These are phyloP conservation scores for Komagataella populi DNA, from an alignment of 805 yeast species.

Conservation along the genomic window DNA sequence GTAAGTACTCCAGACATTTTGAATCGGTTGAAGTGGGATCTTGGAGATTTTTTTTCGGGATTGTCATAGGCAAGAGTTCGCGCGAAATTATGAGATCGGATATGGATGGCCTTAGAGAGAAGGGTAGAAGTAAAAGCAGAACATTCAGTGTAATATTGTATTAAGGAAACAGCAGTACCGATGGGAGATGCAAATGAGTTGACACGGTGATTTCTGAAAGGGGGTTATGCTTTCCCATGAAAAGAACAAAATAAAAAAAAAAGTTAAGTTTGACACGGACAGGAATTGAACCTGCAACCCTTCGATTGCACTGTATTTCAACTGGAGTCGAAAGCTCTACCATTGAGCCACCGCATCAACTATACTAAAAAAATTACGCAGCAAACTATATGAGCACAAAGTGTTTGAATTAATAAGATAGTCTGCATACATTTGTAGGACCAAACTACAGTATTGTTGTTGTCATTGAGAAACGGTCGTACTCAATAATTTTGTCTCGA, in stretches of 20 bases:
- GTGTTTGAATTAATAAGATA: too few relatives aligned
- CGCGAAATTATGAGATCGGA: not conserved
- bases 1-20: conserved; percentile 7
- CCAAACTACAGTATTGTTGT: too few relatives aligned
- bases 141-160: too few relatives aligned
- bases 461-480: too few relatives aligned
- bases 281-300: conserved; percentile 84
- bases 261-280: conserved; percentile 49
- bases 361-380: not conserved
- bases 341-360: conserved; percentile 46
- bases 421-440: too few relatives aligned
- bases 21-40: not conserved
- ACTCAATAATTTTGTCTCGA: too few relatives aligned
- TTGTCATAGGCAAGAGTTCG: too few relatives aligned
- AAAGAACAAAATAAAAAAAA: conserved; percentile 10
- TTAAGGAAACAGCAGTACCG: too few relatives aligned
- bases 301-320: conserved; percentile 40
- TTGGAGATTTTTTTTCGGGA: not conserved
- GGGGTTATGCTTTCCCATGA: not conserved
- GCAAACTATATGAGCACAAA: too few relatives aligned
- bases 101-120: not conserved
- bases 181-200: too few relatives aligned
- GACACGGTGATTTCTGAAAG: too few relatives aligned
- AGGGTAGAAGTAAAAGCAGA: not conserved
- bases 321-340: conserved; percentile 72